phyloP scores from a whole-genome alignment of 176 grass and related monocot species.

The Cymbopogon citratus region DNA sequence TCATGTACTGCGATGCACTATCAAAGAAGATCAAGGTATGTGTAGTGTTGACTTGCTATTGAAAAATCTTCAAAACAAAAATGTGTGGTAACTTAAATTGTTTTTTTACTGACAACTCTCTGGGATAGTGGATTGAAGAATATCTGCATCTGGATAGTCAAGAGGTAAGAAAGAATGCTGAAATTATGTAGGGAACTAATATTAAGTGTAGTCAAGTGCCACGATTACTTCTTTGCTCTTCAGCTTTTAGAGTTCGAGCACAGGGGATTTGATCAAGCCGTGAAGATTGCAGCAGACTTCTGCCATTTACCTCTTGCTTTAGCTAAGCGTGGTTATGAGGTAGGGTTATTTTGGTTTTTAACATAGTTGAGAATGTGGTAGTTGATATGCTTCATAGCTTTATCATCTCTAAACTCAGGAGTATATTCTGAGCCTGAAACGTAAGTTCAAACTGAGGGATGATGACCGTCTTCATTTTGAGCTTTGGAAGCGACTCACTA shows the following conservation, averaged over 20 bases:
- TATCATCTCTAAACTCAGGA: background rate
- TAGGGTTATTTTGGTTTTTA: background rate
- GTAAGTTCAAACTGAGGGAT: background rate
- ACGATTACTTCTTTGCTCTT: constrained; percentile 5
- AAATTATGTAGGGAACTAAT: background rate
- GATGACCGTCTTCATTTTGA: background rate
- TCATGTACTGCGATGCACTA: constrained; percentile 15
- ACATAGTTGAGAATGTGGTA: background rate
- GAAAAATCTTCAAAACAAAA: background rate
- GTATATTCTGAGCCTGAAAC: background rate
- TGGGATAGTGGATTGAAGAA: background rate
- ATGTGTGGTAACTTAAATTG: background rate
- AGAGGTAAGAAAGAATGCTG: background rate
- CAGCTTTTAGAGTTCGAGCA: background rate
- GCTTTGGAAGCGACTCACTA: background rate
- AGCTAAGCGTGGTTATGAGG: background rate
- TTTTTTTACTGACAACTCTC: background rate
- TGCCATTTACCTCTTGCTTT: background rate
- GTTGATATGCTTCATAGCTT: background rate
- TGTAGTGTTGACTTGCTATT: background rate
- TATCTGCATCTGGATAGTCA: background rate
- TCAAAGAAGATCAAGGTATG: constrained; percentile 21
- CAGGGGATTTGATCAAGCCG: background rate
- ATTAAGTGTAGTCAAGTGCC: background rate
- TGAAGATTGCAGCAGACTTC: constrained; percentile 8